These are phyloP conservation scores for Lentinula lateritia DNA, from an alignment of 768 basidiomycete species.

Conservation along the genomic window DNA sequence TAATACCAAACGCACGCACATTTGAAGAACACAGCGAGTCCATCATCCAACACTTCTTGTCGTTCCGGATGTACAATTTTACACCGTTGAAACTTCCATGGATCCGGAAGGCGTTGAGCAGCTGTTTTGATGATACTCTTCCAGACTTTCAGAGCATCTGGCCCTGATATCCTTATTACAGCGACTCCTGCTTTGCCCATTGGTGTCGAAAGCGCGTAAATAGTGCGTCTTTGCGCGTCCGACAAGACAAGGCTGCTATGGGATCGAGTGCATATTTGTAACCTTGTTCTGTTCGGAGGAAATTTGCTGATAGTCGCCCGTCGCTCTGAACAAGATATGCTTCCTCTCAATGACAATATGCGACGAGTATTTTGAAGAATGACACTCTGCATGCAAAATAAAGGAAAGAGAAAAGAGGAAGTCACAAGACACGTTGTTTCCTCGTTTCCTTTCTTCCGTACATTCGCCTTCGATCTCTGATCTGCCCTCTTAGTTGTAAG, in stretches of 20 bases:
- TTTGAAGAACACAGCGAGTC: conserved; percentile 76
- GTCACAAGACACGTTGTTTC: neutral
- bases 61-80: conserved; percentile 58
- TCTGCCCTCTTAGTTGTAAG: neutral
- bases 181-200: conserved; percentile 83
- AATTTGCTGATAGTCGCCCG: neutral
- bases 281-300: neutral
- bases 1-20: conserved; percentile 31
- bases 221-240: conserved; percentile 62
- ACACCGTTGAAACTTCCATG: conserved; percentile 71
- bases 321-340: neutral
- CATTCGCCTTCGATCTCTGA: neutral
- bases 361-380: neutral
- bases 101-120: conserved; percentile 29
- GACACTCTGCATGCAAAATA: neutral
- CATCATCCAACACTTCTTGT: conserved; percentile 67
- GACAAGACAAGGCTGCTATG: conserved; percentile 20
- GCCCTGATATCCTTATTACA: conserved; percentile 79
- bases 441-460: no score
- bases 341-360: neutral
- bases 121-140: conserved; percentile 44
- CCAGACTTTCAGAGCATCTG: conserved; percentile 62
- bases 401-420: neutral
- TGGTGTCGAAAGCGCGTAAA: conserved; percentile 86
- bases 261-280: neutral